phyloP scores from a whole-genome alignment of 768 basidiomycete genomes.

The Boletus rubroflammeus region DNA sequence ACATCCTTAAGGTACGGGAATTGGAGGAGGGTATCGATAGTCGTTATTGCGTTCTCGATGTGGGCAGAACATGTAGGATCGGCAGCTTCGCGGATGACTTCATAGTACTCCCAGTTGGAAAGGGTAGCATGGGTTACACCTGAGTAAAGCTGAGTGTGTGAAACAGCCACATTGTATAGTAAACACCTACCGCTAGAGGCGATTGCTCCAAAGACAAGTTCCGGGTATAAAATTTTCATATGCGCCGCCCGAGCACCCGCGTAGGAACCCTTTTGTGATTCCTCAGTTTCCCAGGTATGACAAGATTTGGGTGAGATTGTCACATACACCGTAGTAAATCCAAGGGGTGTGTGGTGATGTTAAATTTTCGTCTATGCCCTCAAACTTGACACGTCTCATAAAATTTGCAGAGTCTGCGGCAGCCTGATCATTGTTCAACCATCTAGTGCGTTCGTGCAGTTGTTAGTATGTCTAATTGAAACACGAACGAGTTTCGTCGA shows the following conservation, averaged over 20 bases:
- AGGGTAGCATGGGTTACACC: constrained; percentile 84
- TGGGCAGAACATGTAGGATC: constrained; percentile 58
- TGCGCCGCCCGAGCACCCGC: constrained; percentile 93
- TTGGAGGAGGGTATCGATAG: constrained; percentile 61
- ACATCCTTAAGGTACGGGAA: constrained; percentile 41
- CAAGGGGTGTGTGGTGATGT: constrained; percentile 74
- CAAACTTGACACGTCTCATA: constrained; percentile 75
- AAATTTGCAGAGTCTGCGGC: constrained; percentile 91
- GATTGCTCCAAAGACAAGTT: constrained; percentile 86
- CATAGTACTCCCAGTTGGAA: constrained; percentile 85
- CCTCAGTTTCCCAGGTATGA: background rate
- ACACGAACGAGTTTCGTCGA: background rate
- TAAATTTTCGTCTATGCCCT: constrained; percentile 65
- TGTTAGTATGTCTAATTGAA: background rate
- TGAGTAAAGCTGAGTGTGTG: constrained; percentile 24
- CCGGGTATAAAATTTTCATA: constrained; percentile 83
- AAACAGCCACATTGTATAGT: background rate
- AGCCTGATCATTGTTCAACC: constrained; percentile 86
- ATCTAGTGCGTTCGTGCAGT: constrained; percentile 42
- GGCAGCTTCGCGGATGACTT: constrained; percentile 69
- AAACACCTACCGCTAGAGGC: constrained; percentile 68
- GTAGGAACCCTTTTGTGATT: constrained; percentile 66
- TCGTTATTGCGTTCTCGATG: constrained; percentile 52
- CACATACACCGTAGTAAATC: constrained; percentile 88
- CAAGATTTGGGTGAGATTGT: background rate